These are phyloP conservation scores for Nicotiana undulata DNA, from an alignment of 257 asterid genomes.

Conservation along the genomic window DNA sequence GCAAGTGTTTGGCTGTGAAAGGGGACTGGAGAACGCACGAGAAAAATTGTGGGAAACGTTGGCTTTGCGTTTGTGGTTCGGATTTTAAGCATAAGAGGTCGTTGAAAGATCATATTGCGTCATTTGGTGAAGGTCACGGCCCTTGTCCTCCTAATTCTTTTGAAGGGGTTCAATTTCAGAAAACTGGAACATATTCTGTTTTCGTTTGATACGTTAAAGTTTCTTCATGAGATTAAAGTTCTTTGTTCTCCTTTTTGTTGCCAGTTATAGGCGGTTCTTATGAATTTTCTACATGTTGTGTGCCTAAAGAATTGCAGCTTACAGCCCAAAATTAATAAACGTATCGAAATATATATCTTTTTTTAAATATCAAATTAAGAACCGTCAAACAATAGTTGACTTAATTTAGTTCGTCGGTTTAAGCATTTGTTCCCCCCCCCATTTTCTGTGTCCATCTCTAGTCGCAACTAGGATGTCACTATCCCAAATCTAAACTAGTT, in stretches of 20 bases:
- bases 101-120: conserved; percentile 57
- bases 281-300: neutral
- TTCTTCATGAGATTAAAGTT: neutral
- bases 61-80: conserved; percentile 71
- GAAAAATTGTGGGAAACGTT: conserved; percentile 76
- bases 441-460: too few relatives aligned
- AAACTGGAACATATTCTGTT: neutral
- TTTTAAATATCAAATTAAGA: too few relatives aligned
- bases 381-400: too few relatives aligned
- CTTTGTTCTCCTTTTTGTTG: neutral
- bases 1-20: conserved; percentile 62
- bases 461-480: too few relatives aligned
- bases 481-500: too few relatives aligned
- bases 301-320: neutral
- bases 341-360: too few relatives aligned
- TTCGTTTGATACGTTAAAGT: neutral
- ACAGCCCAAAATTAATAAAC: neutral
- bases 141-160: conserved; percentile 27
- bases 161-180: conserved; percentile 12
- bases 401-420: too few relatives aligned
- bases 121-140: conserved; percentile 57
- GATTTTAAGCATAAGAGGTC: conserved; percentile 83
- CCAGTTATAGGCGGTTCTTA: too few relatives aligned
- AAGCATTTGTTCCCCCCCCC: too few relatives aligned
- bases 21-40: conserved; percentile 82